Conservation (phyloP, 371 early-diverging fungal species). For the Rhizopus delemar region DNA sequence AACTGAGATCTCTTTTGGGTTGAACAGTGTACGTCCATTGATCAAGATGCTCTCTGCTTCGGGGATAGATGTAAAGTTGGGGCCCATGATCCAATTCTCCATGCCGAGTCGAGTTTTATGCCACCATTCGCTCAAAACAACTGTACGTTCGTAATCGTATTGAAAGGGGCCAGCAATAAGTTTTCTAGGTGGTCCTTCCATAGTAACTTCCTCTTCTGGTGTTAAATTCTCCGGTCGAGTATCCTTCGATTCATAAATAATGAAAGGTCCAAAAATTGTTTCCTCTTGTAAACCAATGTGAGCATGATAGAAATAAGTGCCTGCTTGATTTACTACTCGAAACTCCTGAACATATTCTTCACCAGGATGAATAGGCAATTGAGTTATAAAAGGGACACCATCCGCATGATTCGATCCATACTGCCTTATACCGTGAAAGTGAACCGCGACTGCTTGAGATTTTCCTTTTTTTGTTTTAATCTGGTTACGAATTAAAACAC, state of each 20-base stretch:
- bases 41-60: constrained; percentile 49
- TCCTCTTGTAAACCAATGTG: constrained; percentile 49
- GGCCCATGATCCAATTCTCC: constrained; percentile 34
- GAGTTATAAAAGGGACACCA: constrained; percentile 66
- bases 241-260: constrained; percentile 40
- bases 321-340: constrained; percentile 38
- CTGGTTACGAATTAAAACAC: constrained; percentile 45
- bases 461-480: constrained; percentile 4
- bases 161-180: constrained; percentile 22
- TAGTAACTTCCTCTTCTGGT: neutral
- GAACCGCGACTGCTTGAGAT: constrained; percentile 34
- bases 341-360: constrained; percentile 55
- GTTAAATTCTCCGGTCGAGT: constrained; percentile 23
- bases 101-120: constrained; percentile 30
- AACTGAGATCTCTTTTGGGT: constrained; percentile 12
- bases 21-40: constrained; percentile 38
- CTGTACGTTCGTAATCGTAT: constrained; percentile 48
- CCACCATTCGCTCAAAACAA: constrained; percentile 55
- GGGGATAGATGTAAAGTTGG: constrained; percentile 34
- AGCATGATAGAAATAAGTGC: constrained; percentile 63
- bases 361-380: constrained; percentile 59
- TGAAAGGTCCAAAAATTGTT: constrained; percentile 51
- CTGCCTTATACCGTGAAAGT: constrained; percentile 53
- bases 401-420: constrained; percentile 38
- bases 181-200: neutral